Evolutionary conservation across 2,329 filamentous ascomycete species (phyloP).

Genomic region (Fusarium veterinarium): DNA sequence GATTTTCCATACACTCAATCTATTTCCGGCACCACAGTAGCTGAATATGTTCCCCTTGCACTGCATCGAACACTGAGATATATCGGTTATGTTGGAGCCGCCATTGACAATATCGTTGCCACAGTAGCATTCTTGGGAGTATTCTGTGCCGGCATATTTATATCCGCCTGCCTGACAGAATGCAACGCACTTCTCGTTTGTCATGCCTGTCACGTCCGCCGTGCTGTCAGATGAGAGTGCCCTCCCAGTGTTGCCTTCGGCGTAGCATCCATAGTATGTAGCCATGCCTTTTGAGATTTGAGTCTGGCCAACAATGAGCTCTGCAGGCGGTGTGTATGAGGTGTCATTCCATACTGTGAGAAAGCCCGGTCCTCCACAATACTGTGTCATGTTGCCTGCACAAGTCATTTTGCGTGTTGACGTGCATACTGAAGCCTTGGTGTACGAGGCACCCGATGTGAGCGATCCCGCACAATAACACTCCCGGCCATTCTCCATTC

Average conservation of each 20-base stretch:
- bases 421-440: constrained; percentile 23
- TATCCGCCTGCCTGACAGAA: constrained; percentile 47
- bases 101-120: constrained; percentile 37
- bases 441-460: constrained; percentile 31
- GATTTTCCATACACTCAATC: constrained; percentile 40
- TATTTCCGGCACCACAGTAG: constrained; percentile 42
- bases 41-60: constrained; percentile 41
- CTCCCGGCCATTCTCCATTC: constrained; percentile 36
- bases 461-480: constrained; percentile 37
- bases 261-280: constrained; percentile 37
- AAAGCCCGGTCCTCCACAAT: constrained; percentile 33
- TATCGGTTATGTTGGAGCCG: constrained; percentile 27
- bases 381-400: constrained; percentile 37
- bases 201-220: constrained; percentile 34
- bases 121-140: constrained; percentile 50
- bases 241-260: constrained; percentile 26
- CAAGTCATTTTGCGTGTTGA: constrained; percentile 36
- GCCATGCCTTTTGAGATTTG: constrained; percentile 29
- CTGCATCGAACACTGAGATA: constrained; percentile 42
- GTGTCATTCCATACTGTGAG: constrained; percentile 41
- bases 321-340: constrained; percentile 25
- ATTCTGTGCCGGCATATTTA: constrained; percentile 52
- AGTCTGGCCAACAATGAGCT: constrained; percentile 31
- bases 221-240: constrained; percentile 33
- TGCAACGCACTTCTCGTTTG: constrained; percentile 44